Percentiles rank a stretch among this genome's conserved stretches.
phyloP scores from a whole-genome alignment of 768 basidiomycete species.

The Hypholoma sublateritium region DNA sequence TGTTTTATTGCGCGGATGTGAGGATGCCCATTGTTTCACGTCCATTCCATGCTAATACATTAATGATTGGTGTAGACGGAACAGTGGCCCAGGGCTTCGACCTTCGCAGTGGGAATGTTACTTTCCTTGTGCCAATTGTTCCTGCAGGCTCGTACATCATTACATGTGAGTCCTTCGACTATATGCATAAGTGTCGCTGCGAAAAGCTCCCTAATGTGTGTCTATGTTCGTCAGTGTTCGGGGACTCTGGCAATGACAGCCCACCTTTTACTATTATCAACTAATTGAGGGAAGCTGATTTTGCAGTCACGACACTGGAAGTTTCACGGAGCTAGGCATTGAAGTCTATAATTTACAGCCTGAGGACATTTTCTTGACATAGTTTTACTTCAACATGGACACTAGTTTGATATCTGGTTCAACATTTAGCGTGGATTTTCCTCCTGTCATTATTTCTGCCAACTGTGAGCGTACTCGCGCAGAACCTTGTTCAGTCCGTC shows the following conservation, averaged over 20 bases:
- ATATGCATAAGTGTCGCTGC: neutral
- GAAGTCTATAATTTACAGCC: neutral
- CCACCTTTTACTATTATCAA: slow-evolving; percentile 32
- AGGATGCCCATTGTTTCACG: slow-evolving; percentile 5
- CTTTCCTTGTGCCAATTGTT: slow-evolving; percentile 37
- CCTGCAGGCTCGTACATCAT: slow-evolving; percentile 34
- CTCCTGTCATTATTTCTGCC: neutral
- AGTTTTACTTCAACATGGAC: too few species aligned
- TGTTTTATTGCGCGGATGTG: slow-evolving; percentile 31
- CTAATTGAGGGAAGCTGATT: neutral
- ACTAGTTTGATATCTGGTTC: neutral
- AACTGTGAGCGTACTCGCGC: slow-evolving; percentile 32
- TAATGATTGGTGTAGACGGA: slow-evolving; percentile 20
- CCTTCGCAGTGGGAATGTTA: slow-evolving; percentile 32
- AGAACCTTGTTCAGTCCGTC: slow-evolving; percentile 63
- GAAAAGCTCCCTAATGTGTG: neutral
- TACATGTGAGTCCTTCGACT: slow-evolving; percentile 35
- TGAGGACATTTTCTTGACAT: neutral
- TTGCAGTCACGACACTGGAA: neutral
- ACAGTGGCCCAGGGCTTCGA: slow-evolving; percentile 33
- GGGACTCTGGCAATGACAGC: slow-evolving; percentile 48
- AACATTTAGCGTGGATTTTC: neutral
- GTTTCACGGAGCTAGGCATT: neutral
- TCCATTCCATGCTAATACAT: neutral
- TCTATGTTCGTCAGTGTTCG: slow-evolving; percentile 36